Evolutionary conservation across 192 early-diverging fungal species (phyloP), one percentile per base, ranked within the genome.

Genomic region (Dissophora ornata): DNA sequence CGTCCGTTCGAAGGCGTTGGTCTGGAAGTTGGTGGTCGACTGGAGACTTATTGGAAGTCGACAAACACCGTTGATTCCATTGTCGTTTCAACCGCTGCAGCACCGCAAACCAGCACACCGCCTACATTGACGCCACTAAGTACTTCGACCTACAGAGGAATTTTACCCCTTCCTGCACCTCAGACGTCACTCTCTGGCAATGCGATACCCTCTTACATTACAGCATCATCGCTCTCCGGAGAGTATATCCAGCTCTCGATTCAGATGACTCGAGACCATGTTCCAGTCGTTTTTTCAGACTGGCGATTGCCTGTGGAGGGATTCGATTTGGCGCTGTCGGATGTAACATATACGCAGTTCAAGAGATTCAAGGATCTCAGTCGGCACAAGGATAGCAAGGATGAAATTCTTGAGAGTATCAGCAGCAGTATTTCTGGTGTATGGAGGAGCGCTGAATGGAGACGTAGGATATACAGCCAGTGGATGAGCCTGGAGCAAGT

Each of bases 21-120:
- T 32, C 81, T 99, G 64, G 90, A 93, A 79, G 96, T 98, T 68
- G 98, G 96, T 19, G 98, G 98, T 22, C 90, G 91, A 40, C 90
- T 98, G 25, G 96, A 97, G 69, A 99, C 98, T 0, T 99, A 99
- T 75, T 99, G 98, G 98, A 99, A 98, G 82, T 93, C 95, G 12
- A 97, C 95, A 2, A 93, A 93, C 65, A 90, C 93, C 28, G 59
- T 89, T 12, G 61, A 71, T 15, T 69, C 83, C 18, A 13, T 38
- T 6, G 47, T 51, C 28, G 41, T 57, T 5, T 67, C 80, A 5
- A 33, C 79, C 3, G 19, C 62, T 2, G 40, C 69, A 2, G 57
- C 79, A 36, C 32, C 70, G 18, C 36, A 6, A 9, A 38, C 13
- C 6, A 34, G 60, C 1, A 46, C 34, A 10, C 34, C 53, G 11